These are phyloP conservation scores for Rhytidhysteron rufulum DNA, from an alignment of 2,329 filamentous ascomycete genomes.

Conservation along the genomic window DNA sequence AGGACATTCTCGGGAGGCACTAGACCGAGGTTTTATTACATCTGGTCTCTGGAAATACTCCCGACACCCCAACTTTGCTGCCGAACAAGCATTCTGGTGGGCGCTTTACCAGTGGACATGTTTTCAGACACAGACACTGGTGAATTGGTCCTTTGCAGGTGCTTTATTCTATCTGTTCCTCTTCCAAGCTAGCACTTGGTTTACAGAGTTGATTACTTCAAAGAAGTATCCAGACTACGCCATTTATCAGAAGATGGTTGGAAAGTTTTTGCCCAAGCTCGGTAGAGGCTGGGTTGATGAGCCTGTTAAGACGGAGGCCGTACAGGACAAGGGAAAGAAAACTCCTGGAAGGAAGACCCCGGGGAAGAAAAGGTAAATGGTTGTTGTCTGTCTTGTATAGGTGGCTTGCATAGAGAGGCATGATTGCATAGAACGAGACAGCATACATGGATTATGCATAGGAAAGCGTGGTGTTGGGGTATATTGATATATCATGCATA, in stretches of 20 bases:
- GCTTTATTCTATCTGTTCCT: conserved; percentile 67
- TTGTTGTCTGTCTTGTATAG: too few species aligned
- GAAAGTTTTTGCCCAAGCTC: conserved; percentile 72
- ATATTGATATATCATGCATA: too few species aligned
- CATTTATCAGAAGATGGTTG: conserved; percentile 77
- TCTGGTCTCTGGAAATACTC: conserved; percentile 83
- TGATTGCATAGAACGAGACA: too few species aligned
- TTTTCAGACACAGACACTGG: conserved; percentile 64
- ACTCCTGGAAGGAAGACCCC: too few species aligned
- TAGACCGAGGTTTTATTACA: conserved; percentile 86
- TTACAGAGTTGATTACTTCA: conserved; percentile 78
- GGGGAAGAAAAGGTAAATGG: too few species aligned
- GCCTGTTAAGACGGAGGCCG: too few species aligned
- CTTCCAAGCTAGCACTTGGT: conserved; percentile 83
- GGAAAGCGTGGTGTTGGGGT: too few species aligned
- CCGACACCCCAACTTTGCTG: conserved; percentile 91
- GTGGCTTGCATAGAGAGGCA: too few species aligned
- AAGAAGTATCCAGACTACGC: conserved; percentile 86
- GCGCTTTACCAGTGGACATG: conserved; percentile 85
- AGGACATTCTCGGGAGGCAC: conserved; percentile 64
- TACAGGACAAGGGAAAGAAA: too few species aligned
- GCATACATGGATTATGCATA: too few species aligned
- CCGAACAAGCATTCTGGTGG: conserved; percentile 89
- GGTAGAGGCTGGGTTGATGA: too few species aligned
- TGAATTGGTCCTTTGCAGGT: conserved; percentile 76